Conservation (phyloP, 495 filamentous ascomycete genomes). For the Venustampulla echinocandica region DNA sequence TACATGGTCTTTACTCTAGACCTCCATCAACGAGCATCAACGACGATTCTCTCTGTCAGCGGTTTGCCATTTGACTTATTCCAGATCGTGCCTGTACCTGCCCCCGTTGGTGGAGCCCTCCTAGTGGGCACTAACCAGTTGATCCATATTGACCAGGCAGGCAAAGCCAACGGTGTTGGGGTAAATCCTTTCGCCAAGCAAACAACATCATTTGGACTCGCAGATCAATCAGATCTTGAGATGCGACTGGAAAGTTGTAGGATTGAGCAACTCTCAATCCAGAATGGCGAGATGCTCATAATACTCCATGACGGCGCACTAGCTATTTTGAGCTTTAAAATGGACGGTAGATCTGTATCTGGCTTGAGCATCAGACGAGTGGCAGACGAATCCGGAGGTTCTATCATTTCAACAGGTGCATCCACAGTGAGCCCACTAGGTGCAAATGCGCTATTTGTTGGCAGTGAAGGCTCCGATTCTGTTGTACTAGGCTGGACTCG, state of each 20-base stretch:
- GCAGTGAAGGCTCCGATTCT: slow-evolving; percentile 78
- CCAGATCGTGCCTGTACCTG: slow-evolving; percentile 71
- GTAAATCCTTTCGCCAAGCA: slow-evolving; percentile 83
- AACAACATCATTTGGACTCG: slow-evolving; percentile 67
- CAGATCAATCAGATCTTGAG: slow-evolving; percentile 74
- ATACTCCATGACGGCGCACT: slow-evolving; percentile 69
- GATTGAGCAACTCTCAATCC: slow-evolving; percentile 63
- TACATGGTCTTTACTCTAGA: slow-evolving; percentile 96
- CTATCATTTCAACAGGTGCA: slow-evolving; percentile 51
- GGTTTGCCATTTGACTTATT: slow-evolving; percentile 86
- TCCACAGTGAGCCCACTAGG: slow-evolving; percentile 61
- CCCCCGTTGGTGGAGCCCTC: slow-evolving; percentile 79
- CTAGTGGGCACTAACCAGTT: slow-evolving; percentile 83
- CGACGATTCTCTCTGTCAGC: slow-evolving; percentile 76
- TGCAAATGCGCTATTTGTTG: slow-evolving; percentile 69
- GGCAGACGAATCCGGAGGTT: slow-evolving; percentile 47
- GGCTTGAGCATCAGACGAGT: slow-evolving; percentile 64
- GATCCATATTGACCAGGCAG: slow-evolving; percentile 92
- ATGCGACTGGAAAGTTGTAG: slow-evolving; percentile 76
- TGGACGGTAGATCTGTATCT: slow-evolving; percentile 90
- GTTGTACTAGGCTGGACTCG: slow-evolving; percentile 70
- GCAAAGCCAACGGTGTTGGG: slow-evolving; percentile 87
- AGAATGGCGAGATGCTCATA: slow-evolving; percentile 76
- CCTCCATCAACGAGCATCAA: slow-evolving; percentile 86
- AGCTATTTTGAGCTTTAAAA: slow-evolving; percentile 67